Base-by-base conservation (phyloP, 1,284 basidiomycete species). In the Anthracocystis setariae region DNA sequence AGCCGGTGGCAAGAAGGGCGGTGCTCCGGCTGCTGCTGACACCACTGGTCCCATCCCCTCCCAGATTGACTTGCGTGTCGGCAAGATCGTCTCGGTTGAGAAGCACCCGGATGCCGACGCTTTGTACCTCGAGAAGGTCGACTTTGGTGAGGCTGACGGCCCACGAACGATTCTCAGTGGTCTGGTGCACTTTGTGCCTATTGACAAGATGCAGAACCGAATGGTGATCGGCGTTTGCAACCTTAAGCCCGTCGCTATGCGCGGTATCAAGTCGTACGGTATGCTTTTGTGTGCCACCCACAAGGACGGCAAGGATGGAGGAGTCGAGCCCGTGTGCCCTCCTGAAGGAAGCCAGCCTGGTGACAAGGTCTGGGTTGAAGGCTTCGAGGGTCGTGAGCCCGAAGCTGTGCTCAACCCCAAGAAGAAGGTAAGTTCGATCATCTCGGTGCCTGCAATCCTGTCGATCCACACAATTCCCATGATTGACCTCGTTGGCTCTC, bases 211-310 rank as follows among this genome's bases (percentile, higher is more conserved):
- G 80, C 58, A 74, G 52, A 77, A 79, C 57, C 70, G 81, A 21
- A 66, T 72, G 69, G 80, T 82, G 21, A 74, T 82, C 9, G 80
- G 80, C 38, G 73, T 82, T 18, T 82, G 80, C 76, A 82, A 82
- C 59, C 70, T 82, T 47, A 82, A 82, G 73, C 81, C 81, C 3
- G 73, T 54, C 5, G 61, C 79, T 20, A 82, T 82, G 80, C 65
- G 81, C n/a, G 81, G 81, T 40, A 82, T 82, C 67, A 82, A 82
- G 77, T 78, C 74, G 59, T 76, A 75, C 64, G 81, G 73, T 23
- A 82, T 82, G 81, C 66, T 82, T 2, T 61, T 82, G 29, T 82
- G 80, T 52, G 81, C 81, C 38, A 77, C 74, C 5, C 51, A 62
- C 55, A 78, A 76, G 59, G 78, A 77, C 45, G 80, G 79, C 46